Percentiles rank a stretch among this genome's conserved stretches.
Evolutionary conservation across 1,139 yeast genomes (phyloP).

Genomic region (Candida sp.): DNA sequence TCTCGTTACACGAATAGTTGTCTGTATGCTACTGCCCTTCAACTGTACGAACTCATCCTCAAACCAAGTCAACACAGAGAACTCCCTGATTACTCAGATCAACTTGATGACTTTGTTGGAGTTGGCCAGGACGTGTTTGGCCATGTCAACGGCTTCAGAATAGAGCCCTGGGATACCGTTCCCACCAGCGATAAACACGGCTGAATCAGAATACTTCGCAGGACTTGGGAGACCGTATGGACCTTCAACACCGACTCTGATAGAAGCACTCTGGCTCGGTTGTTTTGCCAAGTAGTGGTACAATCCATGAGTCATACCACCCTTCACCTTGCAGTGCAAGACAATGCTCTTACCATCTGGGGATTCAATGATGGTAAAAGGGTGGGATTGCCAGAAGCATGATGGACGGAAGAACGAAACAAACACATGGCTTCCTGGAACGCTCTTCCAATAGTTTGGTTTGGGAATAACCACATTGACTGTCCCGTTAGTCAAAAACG

Average conservation of each 20-base stretch:
- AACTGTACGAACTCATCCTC: too few relatives aligned
- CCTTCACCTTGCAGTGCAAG: constrained; percentile 44
- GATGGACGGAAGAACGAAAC: constrained; percentile 42
- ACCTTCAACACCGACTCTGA: constrained; percentile 42
- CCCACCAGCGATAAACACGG: constrained; percentile 66
- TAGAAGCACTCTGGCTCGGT: constrained; percentile 44
- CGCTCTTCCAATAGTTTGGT: constrained; percentile 42
- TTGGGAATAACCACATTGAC: constrained; percentile 38
- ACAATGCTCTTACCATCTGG: constrained; percentile 34
- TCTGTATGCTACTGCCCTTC: too few relatives aligned
- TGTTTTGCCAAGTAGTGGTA: constrained; percentile 46
- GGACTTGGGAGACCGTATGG: constrained; percentile 42
- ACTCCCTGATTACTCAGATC: too few relatives aligned
- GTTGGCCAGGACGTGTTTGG: too few relatives aligned
- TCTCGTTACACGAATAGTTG: too few relatives aligned
- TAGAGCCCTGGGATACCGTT: constrained; percentile 69
- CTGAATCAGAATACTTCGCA: constrained; percentile 52
- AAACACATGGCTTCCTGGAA: constrained; percentile 44
- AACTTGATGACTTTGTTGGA: too few relatives aligned
- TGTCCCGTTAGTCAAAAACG: constrained; percentile 49
- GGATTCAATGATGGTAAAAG: constrained; percentile 52
- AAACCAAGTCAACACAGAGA: too few relatives aligned
- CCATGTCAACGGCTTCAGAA: constrained; percentile 20
- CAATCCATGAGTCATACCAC: constrained; percentile 48
- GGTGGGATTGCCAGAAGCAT: constrained; percentile 62